Conservation (phyloP, 805 yeast genomes). For the Pichia rugopelliculosa region DNA sequence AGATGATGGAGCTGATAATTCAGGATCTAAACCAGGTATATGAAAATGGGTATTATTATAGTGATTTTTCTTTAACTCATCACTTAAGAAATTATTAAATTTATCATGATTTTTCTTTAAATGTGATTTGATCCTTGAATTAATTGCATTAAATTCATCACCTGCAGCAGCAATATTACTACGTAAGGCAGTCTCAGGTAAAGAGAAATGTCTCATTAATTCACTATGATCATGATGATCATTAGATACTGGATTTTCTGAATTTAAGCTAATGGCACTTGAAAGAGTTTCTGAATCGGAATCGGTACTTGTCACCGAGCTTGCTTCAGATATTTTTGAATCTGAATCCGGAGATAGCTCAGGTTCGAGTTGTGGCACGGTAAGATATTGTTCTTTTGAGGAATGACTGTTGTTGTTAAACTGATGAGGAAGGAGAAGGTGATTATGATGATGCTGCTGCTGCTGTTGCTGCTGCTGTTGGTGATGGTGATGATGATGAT, state of each 20-base stretch:
- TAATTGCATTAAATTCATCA: slow-evolving; percentile 8
- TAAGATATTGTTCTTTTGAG: not conserved
- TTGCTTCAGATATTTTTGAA: not conserved
- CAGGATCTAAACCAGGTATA: slow-evolving; percentile 6
- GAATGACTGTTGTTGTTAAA: too few species aligned
- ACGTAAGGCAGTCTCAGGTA: not conserved
- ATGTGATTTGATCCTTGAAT: slow-evolving; percentile 4
- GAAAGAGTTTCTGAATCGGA: not conserved
- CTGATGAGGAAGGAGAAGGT: too few species aligned
- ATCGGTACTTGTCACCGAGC: not conserved
- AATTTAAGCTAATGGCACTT: not conserved
- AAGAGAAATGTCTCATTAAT: not conserved
- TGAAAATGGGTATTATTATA: not conserved
- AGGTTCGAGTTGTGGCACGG: not conserved
- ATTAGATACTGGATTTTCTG: not conserved
- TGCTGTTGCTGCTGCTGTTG: too few species aligned
- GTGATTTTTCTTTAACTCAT: not conserved
- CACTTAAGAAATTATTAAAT: not conserved
- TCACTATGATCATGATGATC: not conserved
- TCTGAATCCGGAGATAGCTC: too few species aligned
- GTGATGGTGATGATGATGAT: not conserved
- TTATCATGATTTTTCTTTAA: not conserved
- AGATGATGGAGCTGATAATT: not conserved
- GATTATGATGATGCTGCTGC: too few species aligned
- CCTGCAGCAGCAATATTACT: not conserved